Conservation (phyloP, 1,284 basidiomycete species). For the Fereydounia khargensis region DNA sequence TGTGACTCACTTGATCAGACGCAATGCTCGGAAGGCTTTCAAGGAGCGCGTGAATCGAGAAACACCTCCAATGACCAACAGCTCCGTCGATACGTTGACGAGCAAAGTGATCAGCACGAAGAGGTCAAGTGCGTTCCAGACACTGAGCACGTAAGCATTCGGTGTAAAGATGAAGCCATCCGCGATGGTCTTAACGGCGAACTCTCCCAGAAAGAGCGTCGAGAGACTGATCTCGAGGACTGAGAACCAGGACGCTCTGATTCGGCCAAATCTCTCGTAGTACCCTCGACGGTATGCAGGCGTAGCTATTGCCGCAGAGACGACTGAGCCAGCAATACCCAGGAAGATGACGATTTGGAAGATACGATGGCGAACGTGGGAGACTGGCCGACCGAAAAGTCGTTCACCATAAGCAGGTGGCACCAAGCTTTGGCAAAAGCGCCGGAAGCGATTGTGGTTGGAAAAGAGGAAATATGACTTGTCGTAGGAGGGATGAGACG, state of each 20-base stretch:
- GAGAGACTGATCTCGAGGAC: slow-evolving; percentile 76
- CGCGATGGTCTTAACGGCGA: slow-evolving; percentile 84
- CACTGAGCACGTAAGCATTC: slow-evolving; percentile 85
- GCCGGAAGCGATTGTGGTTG: slow-evolving; percentile 74
- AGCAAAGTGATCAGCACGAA: slow-evolving; percentile 78
- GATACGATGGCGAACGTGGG: slow-evolving; percentile 65
- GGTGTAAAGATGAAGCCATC: slow-evolving; percentile 85
- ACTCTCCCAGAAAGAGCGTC: slow-evolving; percentile 76
- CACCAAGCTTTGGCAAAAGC: slow-evolving; percentile 79
- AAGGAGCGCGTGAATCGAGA: slow-evolving; percentile 79
- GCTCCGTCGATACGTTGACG: slow-evolving; percentile 74
- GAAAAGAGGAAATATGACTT: slow-evolving; percentile 85
- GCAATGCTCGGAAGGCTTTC: slow-evolving; percentile 83
- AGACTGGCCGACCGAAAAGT: slow-evolving; percentile 61
- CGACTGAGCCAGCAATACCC: slow-evolving; percentile 78
- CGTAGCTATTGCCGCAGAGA: slow-evolving; percentile 80
- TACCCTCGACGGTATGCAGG: slow-evolving; percentile 79
- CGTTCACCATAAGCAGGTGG: slow-evolving; percentile 78
- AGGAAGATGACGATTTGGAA: slow-evolving; percentile 76
- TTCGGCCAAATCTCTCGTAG: slow-evolving; percentile 66
- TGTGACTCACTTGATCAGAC: slow-evolving; percentile 74
- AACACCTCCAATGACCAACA: slow-evolving; percentile 72
- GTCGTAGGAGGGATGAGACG: slow-evolving; percentile 84
- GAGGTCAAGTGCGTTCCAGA: slow-evolving; percentile 91
- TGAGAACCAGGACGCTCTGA: slow-evolving; percentile 81